Evolutionary conservation across 129 eudicot species (phyloP).

Genomic region (Tanacetum coccineum): DNA sequence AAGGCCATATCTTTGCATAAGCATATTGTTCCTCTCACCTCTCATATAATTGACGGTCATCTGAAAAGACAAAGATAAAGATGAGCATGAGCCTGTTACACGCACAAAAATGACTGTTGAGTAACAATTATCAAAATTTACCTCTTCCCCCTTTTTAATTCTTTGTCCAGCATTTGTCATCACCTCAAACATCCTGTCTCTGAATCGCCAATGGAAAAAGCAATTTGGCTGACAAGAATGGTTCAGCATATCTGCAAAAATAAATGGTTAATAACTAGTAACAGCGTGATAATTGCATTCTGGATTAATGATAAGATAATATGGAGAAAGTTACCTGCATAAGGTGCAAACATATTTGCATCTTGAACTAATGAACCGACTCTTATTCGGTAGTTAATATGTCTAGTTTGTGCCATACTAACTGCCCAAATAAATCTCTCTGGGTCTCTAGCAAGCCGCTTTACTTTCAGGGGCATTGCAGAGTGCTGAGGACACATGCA

Average conservation of each 20-base stretch:
- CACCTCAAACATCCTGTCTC: slow-evolving; percentile 98
- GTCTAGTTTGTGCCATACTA: slow-evolving; percentile 90
- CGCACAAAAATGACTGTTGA: background rate
- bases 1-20: slow-evolving; percentile 95
- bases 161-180: slow-evolving; percentile 92
- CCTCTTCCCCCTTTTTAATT: slow-evolving; percentile 89
- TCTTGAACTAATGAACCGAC: slow-evolving; percentile 82
- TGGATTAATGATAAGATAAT: slow-evolving; percentile 11
- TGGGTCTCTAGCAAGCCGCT: slow-evolving; percentile 86
- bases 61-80: slow-evolving; percentile 40
- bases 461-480: slow-evolving; percentile 85
- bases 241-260: slow-evolving; percentile 86
- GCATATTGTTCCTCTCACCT: slow-evolving; percentile 62
- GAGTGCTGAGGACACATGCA: slow-evolving; percentile 54
- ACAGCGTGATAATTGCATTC: background rate
- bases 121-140: slow-evolving; percentile 16
- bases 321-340: slow-evolving; percentile 68
- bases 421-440: slow-evolving; percentile 97
- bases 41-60: slow-evolving; percentile 83
- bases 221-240: slow-evolving; percentile 96
- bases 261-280: slow-evolving; percentile 2
- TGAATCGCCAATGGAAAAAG: slow-evolving; percentile 96
- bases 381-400: slow-evolving; percentile 65
- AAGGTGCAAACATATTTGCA: slow-evolving; percentile 87
- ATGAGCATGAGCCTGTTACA: background rate